Percentiles rank a stretch among this genome's conserved stretches.
Conservation (phyloP, 2,329 filamentous ascomycete genomes). For the Graphilbum ipis-grandicollis region DNA sequence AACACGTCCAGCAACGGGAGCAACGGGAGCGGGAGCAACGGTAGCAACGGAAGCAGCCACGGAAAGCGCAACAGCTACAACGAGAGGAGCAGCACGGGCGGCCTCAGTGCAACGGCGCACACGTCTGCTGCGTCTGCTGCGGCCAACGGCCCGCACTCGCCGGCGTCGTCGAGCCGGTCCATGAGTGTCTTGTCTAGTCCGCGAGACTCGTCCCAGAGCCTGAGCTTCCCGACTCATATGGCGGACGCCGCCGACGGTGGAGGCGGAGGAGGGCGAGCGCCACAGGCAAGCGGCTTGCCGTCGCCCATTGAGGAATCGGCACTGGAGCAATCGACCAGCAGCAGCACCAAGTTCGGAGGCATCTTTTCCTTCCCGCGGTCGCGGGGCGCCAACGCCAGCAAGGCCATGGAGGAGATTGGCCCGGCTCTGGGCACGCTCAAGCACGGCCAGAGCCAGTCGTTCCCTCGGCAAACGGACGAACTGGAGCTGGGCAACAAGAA, state of each 20-base stretch:
- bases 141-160: constrained; percentile 36
- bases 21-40: not conserved
- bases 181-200: constrained; percentile 43
- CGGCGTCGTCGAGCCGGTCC: constrained; percentile 39
- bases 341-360: constrained; percentile 22
- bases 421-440: constrained; percentile 53
- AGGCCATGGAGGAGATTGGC: constrained; percentile 41
- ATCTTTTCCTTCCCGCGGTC: constrained; percentile 46
- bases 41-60: not conserved
- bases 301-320: constrained; percentile 19
- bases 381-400: constrained; percentile 29
- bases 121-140: not conserved
- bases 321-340: constrained; percentile 11
- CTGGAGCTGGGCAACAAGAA: constrained; percentile 31
- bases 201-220: constrained; percentile 39
- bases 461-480: constrained; percentile 46
- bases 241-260: constrained; percentile 25
- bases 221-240: constrained; percentile 35
- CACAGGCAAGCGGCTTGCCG: constrained; percentile 18
- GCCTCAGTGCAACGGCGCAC: not conserved
- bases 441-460: constrained; percentile 57
- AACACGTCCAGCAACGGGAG: constrained; percentile 3
- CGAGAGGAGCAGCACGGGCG: not conserved
- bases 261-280: constrained; percentile 25
- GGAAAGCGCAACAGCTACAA: not conserved